phyloP scores from a whole-genome alignment of 176 grass and related monocot genomes.

The Eleusine indica region DNA sequence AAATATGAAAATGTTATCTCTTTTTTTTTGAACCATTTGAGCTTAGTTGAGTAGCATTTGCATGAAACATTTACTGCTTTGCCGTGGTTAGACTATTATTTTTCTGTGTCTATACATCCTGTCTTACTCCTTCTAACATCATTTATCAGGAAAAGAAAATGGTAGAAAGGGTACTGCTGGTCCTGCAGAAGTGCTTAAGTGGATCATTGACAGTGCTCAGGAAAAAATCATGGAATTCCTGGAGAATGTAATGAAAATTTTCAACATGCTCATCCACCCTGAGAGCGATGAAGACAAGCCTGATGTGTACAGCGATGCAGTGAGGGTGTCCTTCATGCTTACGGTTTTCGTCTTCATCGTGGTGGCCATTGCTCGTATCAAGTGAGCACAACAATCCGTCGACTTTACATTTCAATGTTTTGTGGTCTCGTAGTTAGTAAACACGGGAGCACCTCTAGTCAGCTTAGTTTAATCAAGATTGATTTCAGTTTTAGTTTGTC shows the following conservation, averaged over 20 bases:
- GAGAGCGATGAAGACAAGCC: slow-evolving; percentile 44
- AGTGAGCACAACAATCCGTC: slow-evolving; percentile 72
- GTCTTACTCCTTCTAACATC: slow-evolving; percentile 30
- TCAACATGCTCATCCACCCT: slow-evolving; percentile 54
- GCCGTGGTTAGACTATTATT: background rate
- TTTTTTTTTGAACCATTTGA: background rate
- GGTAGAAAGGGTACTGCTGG: slow-evolving; percentile 41
- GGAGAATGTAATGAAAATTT: slow-evolving; percentile 54
- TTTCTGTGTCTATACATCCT: background rate
- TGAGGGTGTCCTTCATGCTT: slow-evolving; percentile 73
- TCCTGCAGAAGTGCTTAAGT: slow-evolving; percentile 50
- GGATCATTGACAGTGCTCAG: slow-evolving; percentile 66
- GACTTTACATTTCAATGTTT: slow-evolving; percentile 63
- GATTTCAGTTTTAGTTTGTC: slow-evolving; percentile 26
- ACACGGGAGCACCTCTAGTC: slow-evolving; percentile 34
- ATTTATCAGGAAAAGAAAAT: slow-evolving; percentile 52
- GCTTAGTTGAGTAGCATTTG: background rate
- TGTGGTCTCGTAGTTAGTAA: slow-evolving; percentile 31
- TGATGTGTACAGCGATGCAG: slow-evolving; percentile 48
- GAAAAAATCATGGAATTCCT: slow-evolving; percentile 66
- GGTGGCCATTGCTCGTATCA: slow-evolving; percentile 70
- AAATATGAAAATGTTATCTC: background rate
- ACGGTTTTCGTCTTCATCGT: slow-evolving; percentile 79
- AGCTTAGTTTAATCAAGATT: slow-evolving; percentile 44
- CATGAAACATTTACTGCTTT: background rate